Evolutionary conservation across 805 yeast species (phyloP), one percentile per base, ranked within the genome.

Genomic region (Metschnikowia lachancei): DNA sequence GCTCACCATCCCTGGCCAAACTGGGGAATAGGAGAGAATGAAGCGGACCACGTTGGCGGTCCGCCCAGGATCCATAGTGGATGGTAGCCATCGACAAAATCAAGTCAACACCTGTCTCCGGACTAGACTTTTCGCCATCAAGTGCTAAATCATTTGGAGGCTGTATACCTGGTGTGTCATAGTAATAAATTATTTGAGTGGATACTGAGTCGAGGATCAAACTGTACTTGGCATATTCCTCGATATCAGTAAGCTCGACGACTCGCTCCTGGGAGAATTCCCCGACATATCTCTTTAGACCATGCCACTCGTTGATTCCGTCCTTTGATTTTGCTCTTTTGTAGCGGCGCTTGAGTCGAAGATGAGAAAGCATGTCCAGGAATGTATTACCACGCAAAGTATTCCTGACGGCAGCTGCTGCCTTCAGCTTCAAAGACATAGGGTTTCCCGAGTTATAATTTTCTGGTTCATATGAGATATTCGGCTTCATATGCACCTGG

Each of bases 51-150:
- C 96, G 63, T 62, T 94, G 95, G 31, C 92, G 80, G 49, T 94
- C 95, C 0, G 97, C 87, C 97, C 97, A 92, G 0, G 99, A 96
- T 0, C 99, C 99, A 60, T 88, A 91, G 54, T 84, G 84, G 1
- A 89, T 66, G 0, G 87, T 82, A 0, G 89, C 81, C 45, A 78
- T 76, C 1, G 77, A 72, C 2, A 88, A 52, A 12, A 71, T 72
- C 8, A 91, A 42, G 43, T 84, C 84, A 7, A 84, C 55, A 0
- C 91, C 91, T 59, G 61, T 65, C 36, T 64, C 65, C 0, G 76
- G 76, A 11, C 28, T 33, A 12, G 33, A 17, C 59, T 40, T 0
- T 6, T 37, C 16, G 10, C 20, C 22, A 13, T 38, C 39, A 10
- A 32, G 7, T 19, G 16, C 42, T 10, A 36, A 14, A 6, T 9